Conservation (phyloP, 305 asterid genomes). For the Petunia hybrid region DNA sequence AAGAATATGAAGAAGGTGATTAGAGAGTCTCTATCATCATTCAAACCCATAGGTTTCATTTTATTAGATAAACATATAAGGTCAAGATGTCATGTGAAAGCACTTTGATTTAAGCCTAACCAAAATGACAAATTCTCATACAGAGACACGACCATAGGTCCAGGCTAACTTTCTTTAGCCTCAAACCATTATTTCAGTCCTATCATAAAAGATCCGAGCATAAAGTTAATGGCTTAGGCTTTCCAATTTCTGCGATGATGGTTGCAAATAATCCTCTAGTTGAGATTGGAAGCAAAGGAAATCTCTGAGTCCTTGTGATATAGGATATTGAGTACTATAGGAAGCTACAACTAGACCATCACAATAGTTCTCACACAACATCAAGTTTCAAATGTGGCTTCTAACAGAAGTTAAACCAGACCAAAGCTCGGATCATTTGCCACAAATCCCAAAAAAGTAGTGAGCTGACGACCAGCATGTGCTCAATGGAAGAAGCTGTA, state of each 20-base stretch:
- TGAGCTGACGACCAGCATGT: slow-evolving; percentile 66
- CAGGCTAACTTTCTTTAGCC: not conserved
- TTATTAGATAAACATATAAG: slow-evolving; percentile 34
- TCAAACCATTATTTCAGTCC: too few species aligned
- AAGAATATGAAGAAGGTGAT: slow-evolving; percentile 71
- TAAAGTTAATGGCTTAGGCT: slow-evolving; percentile 30
- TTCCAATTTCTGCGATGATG: slow-evolving; percentile 36
- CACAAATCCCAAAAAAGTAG: slow-evolving; percentile 54
- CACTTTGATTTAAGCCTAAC: not conserved
- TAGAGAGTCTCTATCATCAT: slow-evolving; percentile 6
- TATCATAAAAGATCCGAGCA: too few species aligned
- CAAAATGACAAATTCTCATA: slow-evolving; percentile 42
- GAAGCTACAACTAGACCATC: slow-evolving; percentile 12
- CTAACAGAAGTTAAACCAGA: slow-evolving; percentile 30
- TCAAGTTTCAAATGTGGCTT: slow-evolving; percentile 27
- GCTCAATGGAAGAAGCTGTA: slow-evolving; percentile 62
- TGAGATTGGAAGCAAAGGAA: slow-evolving; percentile 59
- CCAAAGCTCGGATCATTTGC: slow-evolving; percentile 41
- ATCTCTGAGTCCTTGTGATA: slow-evolving; percentile 48
- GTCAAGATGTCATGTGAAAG: slow-evolving; percentile 27
- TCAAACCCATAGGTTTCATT: not conserved
- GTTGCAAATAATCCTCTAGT: slow-evolving; percentile 38
- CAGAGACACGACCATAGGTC: not conserved
- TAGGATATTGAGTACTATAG: too few species aligned
- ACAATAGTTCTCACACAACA: slow-evolving; percentile 34